phyloP scores from a whole-genome alignment of 495 filamentous ascomycete genomes.

The Podospora pseudocomata region DNA sequence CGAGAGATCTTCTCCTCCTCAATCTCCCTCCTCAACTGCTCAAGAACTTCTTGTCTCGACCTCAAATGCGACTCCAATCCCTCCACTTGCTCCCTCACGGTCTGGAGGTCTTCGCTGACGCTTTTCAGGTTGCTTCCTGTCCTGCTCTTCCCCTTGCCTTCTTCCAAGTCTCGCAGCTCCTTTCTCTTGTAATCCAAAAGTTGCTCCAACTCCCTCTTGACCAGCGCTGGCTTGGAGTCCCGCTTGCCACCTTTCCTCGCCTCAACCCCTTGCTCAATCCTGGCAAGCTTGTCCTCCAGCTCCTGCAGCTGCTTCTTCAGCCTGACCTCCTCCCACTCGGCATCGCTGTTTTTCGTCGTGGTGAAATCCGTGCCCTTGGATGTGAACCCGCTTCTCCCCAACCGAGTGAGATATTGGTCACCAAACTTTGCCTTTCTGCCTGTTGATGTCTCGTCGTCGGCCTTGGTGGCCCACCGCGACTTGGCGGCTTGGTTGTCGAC shows the following conservation, averaged over 20 bases:
- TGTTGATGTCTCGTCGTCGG: slow-evolving; percentile 70
- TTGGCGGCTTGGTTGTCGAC: slow-evolving; percentile 60
- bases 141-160: slow-evolving; percentile 66
- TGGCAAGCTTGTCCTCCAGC: slow-evolving; percentile 76
- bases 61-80: slow-evolving; percentile 63
- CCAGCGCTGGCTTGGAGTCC: slow-evolving; percentile 72
- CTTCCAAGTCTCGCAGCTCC: slow-evolving; percentile 65
- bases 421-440: slow-evolving; percentile 94
- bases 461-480: slow-evolving; percentile 63
- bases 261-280: slow-evolving; percentile 59
- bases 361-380: slow-evolving; percentile 80
- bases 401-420: slow-evolving; percentile 86
- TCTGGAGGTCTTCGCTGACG: slow-evolving; percentile 65
- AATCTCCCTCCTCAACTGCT: slow-evolving; percentile 55
- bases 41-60: slow-evolving; percentile 54
- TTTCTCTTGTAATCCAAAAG: slow-evolving; percentile 75
- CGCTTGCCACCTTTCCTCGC: slow-evolving; percentile 45
- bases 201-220: slow-evolving; percentile 90
- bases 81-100: slow-evolving; percentile 73
- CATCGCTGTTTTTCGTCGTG: slow-evolving; percentile 58
- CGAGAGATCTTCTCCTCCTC: slow-evolving; percentile 58
- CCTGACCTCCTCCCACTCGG: slow-evolving; percentile 93
- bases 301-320: slow-evolving; percentile 87
- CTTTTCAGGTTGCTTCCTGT: slow-evolving; percentile 57
- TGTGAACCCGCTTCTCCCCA: slow-evolving; percentile 77